Evolutionary conservation across 2,329 filamentous ascomycete genomes (phyloP).

Genomic region (Karstenula rhodostoma): DNA sequence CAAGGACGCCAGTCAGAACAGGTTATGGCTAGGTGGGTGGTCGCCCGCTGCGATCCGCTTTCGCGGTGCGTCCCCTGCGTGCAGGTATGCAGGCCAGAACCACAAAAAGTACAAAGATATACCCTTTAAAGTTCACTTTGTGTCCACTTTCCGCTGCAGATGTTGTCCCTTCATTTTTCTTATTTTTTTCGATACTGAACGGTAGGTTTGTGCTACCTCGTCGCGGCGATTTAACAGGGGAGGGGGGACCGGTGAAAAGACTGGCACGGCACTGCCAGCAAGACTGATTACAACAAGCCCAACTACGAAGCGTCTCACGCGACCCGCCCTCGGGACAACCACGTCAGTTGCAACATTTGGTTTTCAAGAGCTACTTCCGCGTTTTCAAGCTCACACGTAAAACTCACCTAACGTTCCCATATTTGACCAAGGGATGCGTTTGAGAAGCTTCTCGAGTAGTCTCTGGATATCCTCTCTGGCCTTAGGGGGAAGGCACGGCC

Average conservation of each 20-base stretch:
- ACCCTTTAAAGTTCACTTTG: not conserved
- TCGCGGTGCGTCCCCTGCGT: too few relatives aligned
- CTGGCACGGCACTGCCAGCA: too few relatives aligned
- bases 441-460: not conserved
- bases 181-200: not conserved
- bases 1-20: not conserved
- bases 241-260: too few relatives aligned
- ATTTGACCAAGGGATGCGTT: too few relatives aligned
- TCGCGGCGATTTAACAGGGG: too few relatives aligned
- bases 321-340: too few relatives aligned
- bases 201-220: not conserved
- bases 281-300: too few relatives aligned
- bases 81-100: not conserved
- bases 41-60: not conserved
- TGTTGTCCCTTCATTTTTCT: not conserved
- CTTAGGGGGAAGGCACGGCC: not conserved
- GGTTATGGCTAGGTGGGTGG: not conserved
- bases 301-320: too few relatives aligned
- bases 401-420: too few relatives aligned
- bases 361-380: too few relatives aligned
- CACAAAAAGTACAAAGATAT: not conserved
- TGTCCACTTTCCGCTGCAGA: not conserved
- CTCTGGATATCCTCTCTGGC: not conserved
- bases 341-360: too few relatives aligned
- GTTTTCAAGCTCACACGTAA: too few relatives aligned